Evolutionary conservation across 2,329 filamentous ascomycete genomes (phyloP).

Genomic region (Cytospora chrysosperma): DNA sequence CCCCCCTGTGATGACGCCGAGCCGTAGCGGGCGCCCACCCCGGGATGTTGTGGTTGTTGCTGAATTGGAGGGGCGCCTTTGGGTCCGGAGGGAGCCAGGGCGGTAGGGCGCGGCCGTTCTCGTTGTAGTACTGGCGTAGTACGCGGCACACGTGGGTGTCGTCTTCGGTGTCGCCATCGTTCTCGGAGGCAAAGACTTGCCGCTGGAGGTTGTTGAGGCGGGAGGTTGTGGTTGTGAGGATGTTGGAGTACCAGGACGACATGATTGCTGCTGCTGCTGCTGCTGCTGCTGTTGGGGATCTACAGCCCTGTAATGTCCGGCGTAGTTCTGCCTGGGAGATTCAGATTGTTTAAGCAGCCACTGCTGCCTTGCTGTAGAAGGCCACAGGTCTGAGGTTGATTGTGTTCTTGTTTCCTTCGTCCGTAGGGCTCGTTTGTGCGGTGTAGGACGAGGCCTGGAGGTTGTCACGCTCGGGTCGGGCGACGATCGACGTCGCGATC

Average conservation of each 20-base stretch:
- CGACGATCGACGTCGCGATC: neutral
- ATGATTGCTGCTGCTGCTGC: conserved; percentile 44
- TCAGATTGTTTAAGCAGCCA: neutral
- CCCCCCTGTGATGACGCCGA: conserved; percentile 36
- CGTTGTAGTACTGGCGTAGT: conserved; percentile 86
- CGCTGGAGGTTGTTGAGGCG: conserved; percentile 60
- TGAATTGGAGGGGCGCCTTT: conserved; percentile 65
- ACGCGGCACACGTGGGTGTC: conserved; percentile 94
- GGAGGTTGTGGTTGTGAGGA: conserved; percentile 63
- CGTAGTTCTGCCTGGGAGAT: too few relatives aligned
- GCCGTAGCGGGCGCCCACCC: conserved; percentile 54
- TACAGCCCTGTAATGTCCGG: neutral
- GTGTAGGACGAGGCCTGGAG: neutral
- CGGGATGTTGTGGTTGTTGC: conserved; percentile 40
- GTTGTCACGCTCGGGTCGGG: neutral
- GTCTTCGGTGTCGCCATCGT: conserved; percentile 75
- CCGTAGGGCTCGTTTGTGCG: neutral
- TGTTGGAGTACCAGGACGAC: conserved; percentile 80
- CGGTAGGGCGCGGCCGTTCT: conserved; percentile 80
- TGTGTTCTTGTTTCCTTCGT: neutral
- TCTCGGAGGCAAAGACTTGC: conserved; percentile 53
- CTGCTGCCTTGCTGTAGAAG: neutral
- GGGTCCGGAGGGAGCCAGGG: conserved; percentile 88
- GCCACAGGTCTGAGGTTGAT: neutral
- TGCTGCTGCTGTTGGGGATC: neutral